Percentiles rank a stretch among this genome's conserved stretches.
phyloP scores from a whole-genome alignment of 2,329 filamentous ascomycete species.

The Fusarium sulawesiense region DNA sequence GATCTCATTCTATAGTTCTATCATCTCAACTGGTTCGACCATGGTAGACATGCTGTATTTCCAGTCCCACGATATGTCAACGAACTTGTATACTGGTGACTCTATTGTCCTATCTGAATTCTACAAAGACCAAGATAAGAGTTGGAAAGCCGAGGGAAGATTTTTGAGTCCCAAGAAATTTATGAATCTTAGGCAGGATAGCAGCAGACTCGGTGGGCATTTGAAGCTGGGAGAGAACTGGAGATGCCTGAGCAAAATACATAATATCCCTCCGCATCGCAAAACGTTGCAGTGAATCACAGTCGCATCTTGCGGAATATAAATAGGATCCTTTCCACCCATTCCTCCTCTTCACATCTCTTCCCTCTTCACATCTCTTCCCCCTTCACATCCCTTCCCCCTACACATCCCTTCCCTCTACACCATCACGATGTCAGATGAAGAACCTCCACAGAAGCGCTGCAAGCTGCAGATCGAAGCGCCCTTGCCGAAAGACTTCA shows the following conservation, averaged over 20 bases:
- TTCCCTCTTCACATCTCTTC: background rate
- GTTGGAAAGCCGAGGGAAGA: background rate
- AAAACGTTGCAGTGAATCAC: background rate
- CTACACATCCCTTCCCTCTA: background rate
- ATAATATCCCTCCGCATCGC: background rate
- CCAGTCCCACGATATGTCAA: background rate
- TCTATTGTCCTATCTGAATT: background rate
- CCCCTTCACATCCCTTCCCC: too few species aligned
- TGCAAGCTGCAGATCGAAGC: constrained; percentile 11
- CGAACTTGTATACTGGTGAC: background rate
- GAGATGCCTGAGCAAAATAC: background rate
- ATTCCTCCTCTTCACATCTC: background rate
- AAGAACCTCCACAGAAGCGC: constrained; percentile 2
- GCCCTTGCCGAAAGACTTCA: constrained; percentile 24
- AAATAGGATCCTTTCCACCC: background rate
- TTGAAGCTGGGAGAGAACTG: background rate
- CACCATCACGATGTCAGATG: background rate
- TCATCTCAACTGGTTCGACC: background rate
- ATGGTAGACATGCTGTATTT: background rate
- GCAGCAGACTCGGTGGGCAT: background rate
- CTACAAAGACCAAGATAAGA: background rate
- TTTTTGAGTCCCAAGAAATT: background rate
- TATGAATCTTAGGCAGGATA: background rate
- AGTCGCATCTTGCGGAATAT: background rate
- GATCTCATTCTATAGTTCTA: background rate